Percentiles rank a stretch among this genome's conserved stretches.
Conservation (phyloP, 225 moss, liverwort and hornwort species). For the Pleurozium schreberi region DNA sequence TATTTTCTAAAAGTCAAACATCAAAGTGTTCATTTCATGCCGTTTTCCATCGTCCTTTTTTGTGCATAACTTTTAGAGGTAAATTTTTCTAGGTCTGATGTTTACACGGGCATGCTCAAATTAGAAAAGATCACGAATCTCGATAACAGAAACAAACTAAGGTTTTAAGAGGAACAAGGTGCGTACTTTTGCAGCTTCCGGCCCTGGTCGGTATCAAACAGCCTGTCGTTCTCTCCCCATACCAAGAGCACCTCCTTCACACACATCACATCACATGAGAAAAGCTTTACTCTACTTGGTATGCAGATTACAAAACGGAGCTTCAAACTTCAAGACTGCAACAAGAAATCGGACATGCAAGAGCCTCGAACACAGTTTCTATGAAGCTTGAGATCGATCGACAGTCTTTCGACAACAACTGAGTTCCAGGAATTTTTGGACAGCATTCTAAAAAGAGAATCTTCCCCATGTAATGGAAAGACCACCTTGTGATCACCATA, state of each 20-base stretch:
- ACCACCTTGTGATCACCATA: background rate
- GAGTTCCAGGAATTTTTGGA: background rate
- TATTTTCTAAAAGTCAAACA: no score
- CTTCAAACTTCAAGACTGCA: background rate
- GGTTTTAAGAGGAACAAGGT: background rate
- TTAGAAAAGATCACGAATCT: background rate
- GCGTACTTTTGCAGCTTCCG: conserved; percentile 19
- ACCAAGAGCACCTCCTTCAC: conserved; percentile 28
- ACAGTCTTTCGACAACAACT: background rate
- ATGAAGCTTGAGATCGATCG: background rate
- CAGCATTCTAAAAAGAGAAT: background rate
- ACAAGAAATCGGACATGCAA: background rate
- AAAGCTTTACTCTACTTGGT: background rate
- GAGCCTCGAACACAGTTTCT: background rate
- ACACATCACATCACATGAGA: background rate
- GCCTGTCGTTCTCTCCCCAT: conserved; percentile 14
- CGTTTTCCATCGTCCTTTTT: no score
- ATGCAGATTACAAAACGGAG: background rate
- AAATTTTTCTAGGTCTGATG: background rate
- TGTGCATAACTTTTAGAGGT: no score
- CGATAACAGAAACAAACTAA: background rate
- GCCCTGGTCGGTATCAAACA: conserved; percentile 9
- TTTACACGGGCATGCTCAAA: background rate
- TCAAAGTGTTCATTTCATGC: no score
- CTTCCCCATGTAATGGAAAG: background rate